Evolutionary conservation across 805 yeast species (phyloP).

Genomic region (Novakomyces olei): DNA sequence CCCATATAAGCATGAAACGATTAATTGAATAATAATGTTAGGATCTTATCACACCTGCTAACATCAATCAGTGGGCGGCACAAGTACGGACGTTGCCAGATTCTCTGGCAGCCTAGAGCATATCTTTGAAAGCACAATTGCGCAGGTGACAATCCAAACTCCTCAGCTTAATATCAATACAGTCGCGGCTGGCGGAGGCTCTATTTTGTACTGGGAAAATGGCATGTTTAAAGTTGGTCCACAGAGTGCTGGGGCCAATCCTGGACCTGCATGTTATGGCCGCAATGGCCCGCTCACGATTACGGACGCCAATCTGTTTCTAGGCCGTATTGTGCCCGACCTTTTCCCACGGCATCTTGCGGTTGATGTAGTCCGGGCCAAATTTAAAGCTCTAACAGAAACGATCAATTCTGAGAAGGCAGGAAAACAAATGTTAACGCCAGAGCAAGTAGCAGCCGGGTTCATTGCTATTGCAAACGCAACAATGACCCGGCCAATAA

Average conservation of each 20-base stretch:
- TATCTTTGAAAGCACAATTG: slow-evolving; percentile 62
- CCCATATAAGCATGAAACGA: no score
- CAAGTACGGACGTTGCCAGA: slow-evolving; percentile 67
- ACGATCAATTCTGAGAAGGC: slow-evolving; percentile 30
- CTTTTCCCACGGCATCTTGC: slow-evolving; percentile 56
- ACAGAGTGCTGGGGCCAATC: slow-evolving; percentile 68
- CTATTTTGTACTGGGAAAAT: slow-evolving; percentile 41
- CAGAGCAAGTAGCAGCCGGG: slow-evolving; percentile 58
- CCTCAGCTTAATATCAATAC: slow-evolving; percentile 68
- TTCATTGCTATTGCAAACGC: slow-evolving; percentile 68
- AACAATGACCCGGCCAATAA: slow-evolving; percentile 69
- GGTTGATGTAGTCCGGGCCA: slow-evolving; percentile 24
- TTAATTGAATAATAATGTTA: no score
- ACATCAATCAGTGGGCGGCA: no score
- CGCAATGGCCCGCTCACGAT: slow-evolving; percentile 74
- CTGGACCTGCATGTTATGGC: slow-evolving; percentile 74
- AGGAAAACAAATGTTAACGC: slow-evolving; percentile 19
- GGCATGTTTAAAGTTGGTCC: slow-evolving; percentile 70
- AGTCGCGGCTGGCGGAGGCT: slow-evolving; percentile 74
- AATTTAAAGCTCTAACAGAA: slow-evolving; percentile 32
- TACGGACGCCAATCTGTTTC: slow-evolving; percentile 59
- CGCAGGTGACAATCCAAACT: slow-evolving; percentile 61
- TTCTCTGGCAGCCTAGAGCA: slow-evolving; percentile 53
- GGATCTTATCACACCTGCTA: no score
- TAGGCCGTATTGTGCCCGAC: slow-evolving; percentile 53